phyloP scores from a whole-genome alignment of 805 yeast species.

The Cyberlindnera veronae region DNA sequence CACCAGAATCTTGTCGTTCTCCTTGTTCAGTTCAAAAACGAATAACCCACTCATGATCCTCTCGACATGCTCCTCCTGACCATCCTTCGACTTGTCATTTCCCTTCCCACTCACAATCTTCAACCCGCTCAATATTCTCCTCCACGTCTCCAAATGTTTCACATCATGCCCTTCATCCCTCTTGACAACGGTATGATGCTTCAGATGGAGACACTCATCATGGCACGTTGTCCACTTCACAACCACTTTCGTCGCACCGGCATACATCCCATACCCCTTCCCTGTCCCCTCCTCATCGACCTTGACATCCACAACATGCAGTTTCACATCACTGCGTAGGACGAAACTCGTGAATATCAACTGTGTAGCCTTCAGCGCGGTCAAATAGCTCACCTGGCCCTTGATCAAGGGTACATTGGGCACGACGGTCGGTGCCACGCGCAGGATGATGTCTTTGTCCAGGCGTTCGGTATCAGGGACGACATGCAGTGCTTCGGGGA shows the following conservation, averaged over 20 bases:
- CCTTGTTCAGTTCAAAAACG: constrained; percentile 57
- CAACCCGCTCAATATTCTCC: constrained; percentile 1
- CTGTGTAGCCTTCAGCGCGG: constrained; percentile 55
- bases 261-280: constrained; percentile 11
- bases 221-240: constrained; percentile 57
- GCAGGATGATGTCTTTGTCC: constrained; percentile 44
- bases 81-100: background rate
- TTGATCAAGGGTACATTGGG: constrained; percentile 53
- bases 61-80: constrained; percentile 6
- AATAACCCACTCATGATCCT: constrained; percentile 48
- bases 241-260: constrained; percentile 43
- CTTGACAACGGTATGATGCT: constrained; percentile 5
- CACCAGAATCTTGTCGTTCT: constrained; percentile 51
- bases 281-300: constrained; percentile 17
- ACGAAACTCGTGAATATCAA: constrained; percentile 51
- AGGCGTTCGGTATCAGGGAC: constrained; percentile 43
- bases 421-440: constrained; percentile 52
- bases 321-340: constrained; percentile 46
- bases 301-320: constrained; percentile 41
- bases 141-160: constrained; percentile 2
- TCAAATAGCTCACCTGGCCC: constrained; percentile 53
- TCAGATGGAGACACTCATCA: constrained; percentile 49
- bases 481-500: constrained; percentile 48
- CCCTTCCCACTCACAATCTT: too few relatives aligned
- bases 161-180: background rate